These are phyloP conservation scores for Phalaenopsis hybrid DNA, from an alignment of 116 monocot species.

Conservation along the genomic window DNA sequence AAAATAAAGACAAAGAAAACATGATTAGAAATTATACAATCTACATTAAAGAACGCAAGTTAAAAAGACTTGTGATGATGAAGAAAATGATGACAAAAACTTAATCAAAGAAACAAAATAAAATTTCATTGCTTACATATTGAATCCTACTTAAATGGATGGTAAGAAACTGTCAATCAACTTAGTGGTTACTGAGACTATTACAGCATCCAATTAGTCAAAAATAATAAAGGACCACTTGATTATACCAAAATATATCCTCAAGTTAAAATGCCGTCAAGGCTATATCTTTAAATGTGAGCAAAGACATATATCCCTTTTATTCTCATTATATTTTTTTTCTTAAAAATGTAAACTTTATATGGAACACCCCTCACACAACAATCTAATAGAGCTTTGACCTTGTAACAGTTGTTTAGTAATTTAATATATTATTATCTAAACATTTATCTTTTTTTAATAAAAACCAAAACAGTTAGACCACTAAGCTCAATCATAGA, in stretches of 20 bases:
- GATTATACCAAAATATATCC: neutral
- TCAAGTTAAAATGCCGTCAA: neutral
- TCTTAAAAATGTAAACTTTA: neutral
- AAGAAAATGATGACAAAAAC: too few species aligned
- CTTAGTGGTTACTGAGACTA: too few species aligned
- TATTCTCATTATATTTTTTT: neutral
- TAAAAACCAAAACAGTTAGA: neutral
- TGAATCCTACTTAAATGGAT: too few species aligned
- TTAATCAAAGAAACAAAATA: too few species aligned
- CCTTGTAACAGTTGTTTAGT: neutral
- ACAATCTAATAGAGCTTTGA: neutral
- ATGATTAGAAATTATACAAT: too few species aligned
- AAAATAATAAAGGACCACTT: too few species aligned
- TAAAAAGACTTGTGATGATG: too few species aligned
- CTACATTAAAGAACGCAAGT: too few species aligned
- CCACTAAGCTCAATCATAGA: neutral
- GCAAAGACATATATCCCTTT: neutral
- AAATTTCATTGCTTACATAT: too few species aligned
- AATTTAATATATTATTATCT: conserved; percentile 1
- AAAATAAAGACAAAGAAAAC: too few species aligned
- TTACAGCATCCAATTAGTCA: too few species aligned
- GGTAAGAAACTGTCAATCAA: too few species aligned
- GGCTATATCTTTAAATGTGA: neutral
- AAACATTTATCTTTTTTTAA: neutral
- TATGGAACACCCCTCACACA: neutral